These are phyloP conservation scores for Aureobasidium sp. DNA, from an alignment of 2,329 filamentous ascomycete genomes.

Conservation along the genomic window DNA sequence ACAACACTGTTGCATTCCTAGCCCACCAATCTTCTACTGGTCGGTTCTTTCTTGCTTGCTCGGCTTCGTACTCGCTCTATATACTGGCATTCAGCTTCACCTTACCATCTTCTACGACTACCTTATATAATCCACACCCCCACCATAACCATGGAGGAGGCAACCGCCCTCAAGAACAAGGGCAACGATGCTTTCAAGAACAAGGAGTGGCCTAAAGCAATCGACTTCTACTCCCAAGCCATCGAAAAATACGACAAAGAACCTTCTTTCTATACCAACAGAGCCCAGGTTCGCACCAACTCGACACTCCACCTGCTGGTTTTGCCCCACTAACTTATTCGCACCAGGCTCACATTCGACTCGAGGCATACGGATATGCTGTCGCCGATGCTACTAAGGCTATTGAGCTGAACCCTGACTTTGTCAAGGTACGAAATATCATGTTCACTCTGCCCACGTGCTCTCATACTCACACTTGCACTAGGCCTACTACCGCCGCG, in stretches of 20 bases:
- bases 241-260: conserved; percentile 77
- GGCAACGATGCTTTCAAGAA: conserved; percentile 87
- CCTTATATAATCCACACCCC: background rate
- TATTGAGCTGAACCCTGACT: conserved; percentile 76
- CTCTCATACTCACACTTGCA: background rate
- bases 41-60: background rate
- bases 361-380: conserved; percentile 89
- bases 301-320: background rate
- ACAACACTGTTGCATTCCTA: background rate
- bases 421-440: conserved; percentile 63
- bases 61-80: background rate
- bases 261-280: conserved; percentile 86
- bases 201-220: conserved; percentile 76
- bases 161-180: conserved; percentile 78
- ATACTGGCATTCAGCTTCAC: background rate
- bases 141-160: conserved; percentile 37
- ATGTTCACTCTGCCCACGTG: background rate
- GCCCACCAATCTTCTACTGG: background rate
- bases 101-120: background rate
- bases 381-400: conserved; percentile 86
- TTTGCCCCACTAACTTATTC: background rate
- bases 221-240: conserved; percentile 78
- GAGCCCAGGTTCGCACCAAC: conserved; percentile 66
- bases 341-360: conserved; percentile 78
- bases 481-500: conserved; percentile 79